Conservation (phyloP, 139 green algal genomes). For the Asterochloris erici region DNA sequence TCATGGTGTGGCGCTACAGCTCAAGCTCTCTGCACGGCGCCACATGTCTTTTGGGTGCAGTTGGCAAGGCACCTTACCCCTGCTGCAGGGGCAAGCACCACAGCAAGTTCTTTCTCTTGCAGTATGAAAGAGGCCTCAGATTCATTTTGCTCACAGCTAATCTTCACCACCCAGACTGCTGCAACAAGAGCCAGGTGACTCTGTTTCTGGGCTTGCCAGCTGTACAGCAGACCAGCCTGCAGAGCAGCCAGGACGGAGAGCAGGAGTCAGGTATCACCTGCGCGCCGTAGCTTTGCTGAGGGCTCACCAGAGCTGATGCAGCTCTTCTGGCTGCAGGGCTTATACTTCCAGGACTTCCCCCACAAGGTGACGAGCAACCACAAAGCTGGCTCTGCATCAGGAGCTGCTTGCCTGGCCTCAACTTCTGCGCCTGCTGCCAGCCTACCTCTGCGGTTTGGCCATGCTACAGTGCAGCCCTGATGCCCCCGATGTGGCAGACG, state of each 20-base stretch:
- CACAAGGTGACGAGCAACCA: slow-evolving; percentile 34
- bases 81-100: slow-evolving; percentile 43
- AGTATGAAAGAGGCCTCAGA: slow-evolving; percentile 53
- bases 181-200: slow-evolving; percentile 68
- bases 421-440: neutral
- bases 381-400: neutral
- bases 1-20: neutral
- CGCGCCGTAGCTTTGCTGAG: too few relatives aligned
- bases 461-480: neutral
- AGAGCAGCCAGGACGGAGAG: too few relatives aligned
- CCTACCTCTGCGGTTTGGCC: neutral
- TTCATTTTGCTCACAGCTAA: slow-evolving; percentile 85
- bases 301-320: neutral
- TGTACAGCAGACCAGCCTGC: too few relatives aligned
- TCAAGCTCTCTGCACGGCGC: neutral
- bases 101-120: slow-evolving; percentile 58
- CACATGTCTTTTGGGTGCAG: neutral
- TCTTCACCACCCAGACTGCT: slow-evolving; percentile 74
- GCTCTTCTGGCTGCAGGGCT: slow-evolving; percentile 9
- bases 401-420: neutral
- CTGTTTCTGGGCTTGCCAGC: too few relatives aligned
- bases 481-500: neutral
- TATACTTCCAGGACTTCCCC: slow-evolving; percentile 78
- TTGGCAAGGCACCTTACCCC: slow-evolving; percentile 40
- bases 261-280: too few relatives aligned